These are phyloP conservation scores for Bonia amplexicaulis DNA, from an alignment of 176 grass and related monocot species.

Conservation along the genomic window DNA sequence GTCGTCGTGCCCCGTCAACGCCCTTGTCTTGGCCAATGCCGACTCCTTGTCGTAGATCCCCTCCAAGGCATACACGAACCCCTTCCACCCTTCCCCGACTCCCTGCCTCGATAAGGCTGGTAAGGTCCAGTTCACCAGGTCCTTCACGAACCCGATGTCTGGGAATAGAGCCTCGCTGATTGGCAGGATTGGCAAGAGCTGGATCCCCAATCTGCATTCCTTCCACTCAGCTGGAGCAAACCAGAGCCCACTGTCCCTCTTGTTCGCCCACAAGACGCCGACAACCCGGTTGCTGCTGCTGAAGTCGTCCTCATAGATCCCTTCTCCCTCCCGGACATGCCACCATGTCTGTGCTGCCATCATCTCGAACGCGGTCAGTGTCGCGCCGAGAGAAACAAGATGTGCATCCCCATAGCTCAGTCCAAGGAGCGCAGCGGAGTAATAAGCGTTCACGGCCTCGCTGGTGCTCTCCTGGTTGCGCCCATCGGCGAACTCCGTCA, in stretches of 20 bases:
- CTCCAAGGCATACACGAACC: conserved; percentile 83
- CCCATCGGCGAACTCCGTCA: conserved; percentile 81
- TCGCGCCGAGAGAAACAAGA: conserved; percentile 52
- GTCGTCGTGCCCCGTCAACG: conserved; percentile 49
- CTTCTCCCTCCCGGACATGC: conserved; percentile 61
- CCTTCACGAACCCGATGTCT: conserved; percentile 51
- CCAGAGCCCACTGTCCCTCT: conserved; percentile 95
- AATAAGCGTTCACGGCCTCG: conserved; percentile 80
- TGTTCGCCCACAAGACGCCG: conserved; percentile 81
- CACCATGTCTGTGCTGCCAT: conserved; percentile 84
- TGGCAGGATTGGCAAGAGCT: conserved; percentile 69
- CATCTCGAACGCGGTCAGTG: conserved; percentile 67
- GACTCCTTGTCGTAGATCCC: conserved; percentile 67
- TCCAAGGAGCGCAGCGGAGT: conserved; percentile 72
- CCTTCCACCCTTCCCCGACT: conserved; percentile 88
- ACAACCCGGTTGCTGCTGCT: conserved; percentile 51
- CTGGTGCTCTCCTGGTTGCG: conserved; percentile 98
- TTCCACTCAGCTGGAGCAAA: conserved; percentile 81
- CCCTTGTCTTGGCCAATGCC: conserved; percentile 53
- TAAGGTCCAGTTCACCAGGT: conserved; percentile 70
- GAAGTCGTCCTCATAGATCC: conserved; percentile 83
- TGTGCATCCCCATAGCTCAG: conserved; percentile 79
- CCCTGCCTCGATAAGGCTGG: conserved; percentile 65
- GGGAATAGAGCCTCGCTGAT: conserved; percentile 70
- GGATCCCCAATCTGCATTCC: conserved; percentile 82